phyloP scores from a whole-genome alignment of 169 alveolate genomes.

The Plasmodium fragile region DNA sequence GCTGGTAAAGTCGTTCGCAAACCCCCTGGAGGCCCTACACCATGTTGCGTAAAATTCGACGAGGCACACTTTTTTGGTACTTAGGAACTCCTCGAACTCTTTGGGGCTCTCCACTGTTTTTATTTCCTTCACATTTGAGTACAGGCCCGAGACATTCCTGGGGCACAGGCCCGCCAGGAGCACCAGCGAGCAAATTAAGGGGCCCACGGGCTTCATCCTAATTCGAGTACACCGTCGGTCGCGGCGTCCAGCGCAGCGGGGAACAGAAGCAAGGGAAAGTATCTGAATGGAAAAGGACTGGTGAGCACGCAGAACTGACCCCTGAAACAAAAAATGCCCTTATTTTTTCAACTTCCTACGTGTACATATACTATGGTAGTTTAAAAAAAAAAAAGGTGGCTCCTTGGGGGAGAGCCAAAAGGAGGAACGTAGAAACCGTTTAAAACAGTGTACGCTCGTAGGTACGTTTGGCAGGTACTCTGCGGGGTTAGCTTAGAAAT shows the following conservation, averaged over 20 bases:
- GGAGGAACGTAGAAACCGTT: not conserved
- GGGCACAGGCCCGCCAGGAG: constrained; percentile 12
- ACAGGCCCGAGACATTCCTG: constrained; percentile 1
- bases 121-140: constrained; percentile 76
- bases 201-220: constrained; percentile 20
- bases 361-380: not conserved
- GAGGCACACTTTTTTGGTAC: constrained; percentile 5
- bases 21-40: constrained; percentile 78
- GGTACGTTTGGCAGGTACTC: not conserved
- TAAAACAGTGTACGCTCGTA: not conserved
- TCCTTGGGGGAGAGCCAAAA: not conserved
- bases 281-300: not conserved
- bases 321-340: not conserved
- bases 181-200: not conserved
- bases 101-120: constrained; percentile 67
- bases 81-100: constrained; percentile 59
- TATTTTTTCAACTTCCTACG: not conserved
- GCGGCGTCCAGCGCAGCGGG: not conserved
- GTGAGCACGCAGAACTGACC: not conserved
- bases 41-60: constrained; percentile 67
- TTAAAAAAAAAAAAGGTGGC: not conserved
- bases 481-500: not conserved
- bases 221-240: not conserved
- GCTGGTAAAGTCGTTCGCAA: constrained; percentile 78
- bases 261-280: not conserved